These are phyloP conservation scores for Aspergillus transmontanensis DNA, from an alignment of 2,329 filamentous ascomycete genomes.

Conservation along the genomic window DNA sequence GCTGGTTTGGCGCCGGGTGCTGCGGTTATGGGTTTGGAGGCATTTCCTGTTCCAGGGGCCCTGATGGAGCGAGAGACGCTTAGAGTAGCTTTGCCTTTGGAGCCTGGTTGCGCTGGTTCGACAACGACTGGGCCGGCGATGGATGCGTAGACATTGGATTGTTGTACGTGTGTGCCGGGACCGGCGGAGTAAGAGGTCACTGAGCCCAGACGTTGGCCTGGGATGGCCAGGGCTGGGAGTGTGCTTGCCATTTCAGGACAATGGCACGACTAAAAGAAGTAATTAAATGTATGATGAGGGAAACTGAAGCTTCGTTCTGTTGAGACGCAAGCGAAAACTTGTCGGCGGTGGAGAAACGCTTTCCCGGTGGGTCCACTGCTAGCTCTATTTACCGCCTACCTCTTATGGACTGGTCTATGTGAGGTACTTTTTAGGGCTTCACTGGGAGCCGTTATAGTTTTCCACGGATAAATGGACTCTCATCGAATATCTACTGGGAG, in stretches of 20 bases:
- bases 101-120: conserved; percentile 44
- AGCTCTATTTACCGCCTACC: neutral
- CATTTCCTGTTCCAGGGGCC: neutral
- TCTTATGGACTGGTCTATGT: neutral
- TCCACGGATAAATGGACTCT: no score
- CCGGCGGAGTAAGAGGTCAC: conserved; percentile 70
- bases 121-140: conserved; percentile 73
- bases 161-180: conserved; percentile 80
- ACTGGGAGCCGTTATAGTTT: no score
- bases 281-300: neutral
- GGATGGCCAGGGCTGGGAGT: conserved; percentile 64
- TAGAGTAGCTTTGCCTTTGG: conserved; percentile 42
- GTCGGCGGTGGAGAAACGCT: neutral
- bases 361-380: neutral
- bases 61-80: conserved; percentile 33
- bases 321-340: conserved; percentile 1
- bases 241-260: conserved; percentile 30
- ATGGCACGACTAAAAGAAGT: neutral
- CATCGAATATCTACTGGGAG: no score
- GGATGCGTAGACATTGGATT: conserved; percentile 75
- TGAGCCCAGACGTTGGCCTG: conserved; percentile 78
- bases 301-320: conserved; percentile 4
- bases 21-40: neutral
- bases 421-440: no score
- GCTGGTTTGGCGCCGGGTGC: conserved; percentile 1